Evolutionary conservation across 331 rosid species (phyloP), one percentile per base, ranked within the genome.

Genomic region (Malus hybrid): DNA sequence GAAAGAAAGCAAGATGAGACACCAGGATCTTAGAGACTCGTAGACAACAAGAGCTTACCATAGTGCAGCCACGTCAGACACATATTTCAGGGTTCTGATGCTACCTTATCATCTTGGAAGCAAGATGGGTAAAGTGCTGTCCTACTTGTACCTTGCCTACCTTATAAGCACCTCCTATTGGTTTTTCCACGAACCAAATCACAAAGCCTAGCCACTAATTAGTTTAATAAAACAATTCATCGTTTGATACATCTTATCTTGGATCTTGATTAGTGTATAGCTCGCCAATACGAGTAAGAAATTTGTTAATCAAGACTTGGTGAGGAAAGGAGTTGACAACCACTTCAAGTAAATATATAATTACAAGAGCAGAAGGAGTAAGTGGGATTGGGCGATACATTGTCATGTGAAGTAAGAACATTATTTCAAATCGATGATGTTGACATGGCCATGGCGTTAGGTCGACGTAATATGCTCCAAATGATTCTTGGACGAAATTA

Each of bases 401-500:
- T 76, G 57, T 65, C 77, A 36, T 28, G 39, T 22, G 66, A 66
- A 73, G 39, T 48, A 74, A 83, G 74, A 78, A 75, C 72, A 86
- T 62, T 57, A 65, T 72, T 32, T 70, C 78, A 72, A 68, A 83
- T 87, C 62, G 46, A 39, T 39, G 78, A 83, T 73, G 63, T 71
- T 65, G 76, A 81, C 46, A 39, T 39, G 46, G 46, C 46, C 83
- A 73, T 70, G 79, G 80, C 85, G 83, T 81, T 80, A 79, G 59
- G 69, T 67, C 71, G 81, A 39, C 87, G 65, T 73, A 70, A 33
- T 73, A 73, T 84, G 82, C 82, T 65, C 32, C 52, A 42, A 70
- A 72, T 76, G 73, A 79, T 72, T 71, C 69, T 77, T 33, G 36
- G 74, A 79, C 87, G 83, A 83, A 80, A 74, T 50, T 80, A 70